Conservation (phyloP, 108 stramenopile species). For the Craspedostauros australis region DNA sequence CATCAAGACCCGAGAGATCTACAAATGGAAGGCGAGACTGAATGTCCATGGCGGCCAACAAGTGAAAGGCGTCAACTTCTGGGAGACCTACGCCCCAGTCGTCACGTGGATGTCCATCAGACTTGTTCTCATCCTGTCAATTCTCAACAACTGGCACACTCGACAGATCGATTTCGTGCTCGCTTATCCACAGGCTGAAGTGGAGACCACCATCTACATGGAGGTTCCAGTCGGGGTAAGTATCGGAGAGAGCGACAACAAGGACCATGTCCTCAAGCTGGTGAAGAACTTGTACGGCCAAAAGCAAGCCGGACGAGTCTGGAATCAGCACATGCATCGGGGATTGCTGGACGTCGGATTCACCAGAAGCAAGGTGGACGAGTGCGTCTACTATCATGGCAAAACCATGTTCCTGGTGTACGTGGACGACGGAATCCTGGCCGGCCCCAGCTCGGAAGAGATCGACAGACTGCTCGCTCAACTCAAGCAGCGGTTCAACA, state of each 20-base stretch:
- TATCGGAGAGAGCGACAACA: conserved; percentile 1
- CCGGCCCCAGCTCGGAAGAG: conserved; percentile 18
- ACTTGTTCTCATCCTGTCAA: conserved; percentile 18
- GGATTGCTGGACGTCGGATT: conserved; percentile 16
- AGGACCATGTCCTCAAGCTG: conserved; percentile 19
- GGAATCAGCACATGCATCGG: conserved; percentile 24
- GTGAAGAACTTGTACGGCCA: conserved; percentile 33
- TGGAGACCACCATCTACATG: conserved; percentile 31
- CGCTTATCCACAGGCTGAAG: conserved; percentile 31
- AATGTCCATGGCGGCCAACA: conserved; percentile 18
- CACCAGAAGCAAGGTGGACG: conserved; percentile 29
- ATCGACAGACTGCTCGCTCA: conserved; percentile 7
- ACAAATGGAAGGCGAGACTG: too few species aligned
- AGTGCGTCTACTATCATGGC: conserved; percentile 42
- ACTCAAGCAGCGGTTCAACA: conserved; percentile 9
- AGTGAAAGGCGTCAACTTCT: conserved; percentile 30
- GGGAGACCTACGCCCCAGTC: conserved; percentile 46
- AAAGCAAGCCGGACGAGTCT: conserved; percentile 35
- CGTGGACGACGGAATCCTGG: conserved; percentile 32
- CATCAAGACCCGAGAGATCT: too few species aligned
- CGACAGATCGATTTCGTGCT: conserved; percentile 45
- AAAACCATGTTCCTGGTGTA: conserved; percentile 35
- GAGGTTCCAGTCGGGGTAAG: conserved; percentile 11
- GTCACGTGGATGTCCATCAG: conserved; percentile 34
- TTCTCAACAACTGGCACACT: conserved; percentile 21